Conservation (phyloP, 2,329 filamentous ascomycete genomes). For the Emergomyces orientalis region DNA sequence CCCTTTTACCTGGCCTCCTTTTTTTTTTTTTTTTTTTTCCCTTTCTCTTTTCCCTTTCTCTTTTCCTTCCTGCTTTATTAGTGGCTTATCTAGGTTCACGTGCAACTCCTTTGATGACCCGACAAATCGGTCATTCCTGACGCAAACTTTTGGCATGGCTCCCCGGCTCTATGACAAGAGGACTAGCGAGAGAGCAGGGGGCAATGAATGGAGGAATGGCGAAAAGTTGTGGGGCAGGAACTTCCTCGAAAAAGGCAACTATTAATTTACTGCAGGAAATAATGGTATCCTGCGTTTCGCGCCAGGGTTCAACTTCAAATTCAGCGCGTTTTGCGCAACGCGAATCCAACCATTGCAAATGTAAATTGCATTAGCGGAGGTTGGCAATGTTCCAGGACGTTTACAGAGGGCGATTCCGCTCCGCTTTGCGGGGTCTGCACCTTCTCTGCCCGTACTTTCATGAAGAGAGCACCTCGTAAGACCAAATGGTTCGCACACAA, state of each 20-base stretch:
- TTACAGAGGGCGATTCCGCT: slow-evolving; percentile 14
- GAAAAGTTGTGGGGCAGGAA: neutral
- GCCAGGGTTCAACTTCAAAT: slow-evolving; percentile 4
- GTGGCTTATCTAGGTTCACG: neutral
- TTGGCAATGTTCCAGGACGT: slow-evolving; percentile 10
- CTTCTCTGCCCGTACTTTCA: slow-evolving; percentile 11
- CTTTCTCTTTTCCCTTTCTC: neutral
- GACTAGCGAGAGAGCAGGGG: neutral
- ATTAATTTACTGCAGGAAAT: slow-evolving; percentile 6
- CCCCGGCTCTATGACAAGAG: neutral
- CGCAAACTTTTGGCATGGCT: neutral
- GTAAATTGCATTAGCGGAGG: slow-evolving; percentile 17
- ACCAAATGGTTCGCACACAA: slow-evolving; percentile 14
- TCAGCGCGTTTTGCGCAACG: slow-evolving; percentile 15
- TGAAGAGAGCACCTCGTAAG: slow-evolving; percentile 12
- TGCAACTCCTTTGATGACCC: neutral
- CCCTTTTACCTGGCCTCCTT: neutral
- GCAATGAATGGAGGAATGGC: neutral
- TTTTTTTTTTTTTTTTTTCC: neutral
- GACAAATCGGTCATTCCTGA: slow-evolving; percentile 2
- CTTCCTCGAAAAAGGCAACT: neutral
- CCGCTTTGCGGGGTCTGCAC: slow-evolving; percentile 23
- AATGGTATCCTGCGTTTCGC: slow-evolving; percentile 1
- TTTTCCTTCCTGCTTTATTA: neutral
- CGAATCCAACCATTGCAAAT: slow-evolving; percentile 13